A percentile compares a stretch with the other conserved stretches of the same genome.
These are phyloP conservation scores for Pulicaria dysenterica DNA, from an alignment of 129 eudicot genomes.

Conservation along the genomic window DNA sequence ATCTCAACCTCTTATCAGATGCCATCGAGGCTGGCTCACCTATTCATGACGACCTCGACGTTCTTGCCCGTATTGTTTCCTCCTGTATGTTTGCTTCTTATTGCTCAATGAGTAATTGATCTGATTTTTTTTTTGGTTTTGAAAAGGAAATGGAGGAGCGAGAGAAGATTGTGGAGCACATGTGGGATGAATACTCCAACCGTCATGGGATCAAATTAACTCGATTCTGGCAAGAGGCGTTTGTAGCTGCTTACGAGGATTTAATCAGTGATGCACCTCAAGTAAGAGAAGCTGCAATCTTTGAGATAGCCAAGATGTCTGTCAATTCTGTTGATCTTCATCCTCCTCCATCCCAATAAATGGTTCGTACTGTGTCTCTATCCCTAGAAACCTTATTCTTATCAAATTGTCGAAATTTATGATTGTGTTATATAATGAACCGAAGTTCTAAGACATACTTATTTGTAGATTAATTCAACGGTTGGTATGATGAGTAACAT, in stretches of 20 bases:
- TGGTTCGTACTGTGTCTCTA: slow-evolving; percentile 37
- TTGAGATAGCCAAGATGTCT: slow-evolving; percentile 89
- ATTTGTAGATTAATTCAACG: not conserved
- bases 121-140: slow-evolving; percentile 8
- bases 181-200: slow-evolving; percentile 87
- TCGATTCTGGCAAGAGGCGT: slow-evolving; percentile 80
- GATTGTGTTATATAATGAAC: too few relatives aligned
- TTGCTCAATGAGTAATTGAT: slow-evolving; percentile 1
- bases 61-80: slow-evolving; percentile 44
- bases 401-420: too few relatives aligned
- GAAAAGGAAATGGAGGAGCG: slow-evolving; percentile 85
- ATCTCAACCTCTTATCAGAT: slow-evolving; percentile 50
- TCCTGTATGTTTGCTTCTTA: not conserved
- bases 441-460: too few relatives aligned
- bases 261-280: slow-evolving; percentile 59
- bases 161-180: slow-evolving; percentile 76
- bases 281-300: slow-evolving; percentile 61
- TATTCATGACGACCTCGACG: slow-evolving; percentile 68
- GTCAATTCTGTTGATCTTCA: slow-evolving; percentile 45
- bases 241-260: slow-evolving; percentile 86
- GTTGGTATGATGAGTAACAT: too few relatives aligned
- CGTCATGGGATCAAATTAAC: slow-evolving; percentile 54
- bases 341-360: slow-evolving; percentile 44
- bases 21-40: slow-evolving; percentile 35
- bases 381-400: too few relatives aligned